Conservation (phyloP, 1,139 yeast genomes). For the Entelexis sorbosivorans region DNA sequence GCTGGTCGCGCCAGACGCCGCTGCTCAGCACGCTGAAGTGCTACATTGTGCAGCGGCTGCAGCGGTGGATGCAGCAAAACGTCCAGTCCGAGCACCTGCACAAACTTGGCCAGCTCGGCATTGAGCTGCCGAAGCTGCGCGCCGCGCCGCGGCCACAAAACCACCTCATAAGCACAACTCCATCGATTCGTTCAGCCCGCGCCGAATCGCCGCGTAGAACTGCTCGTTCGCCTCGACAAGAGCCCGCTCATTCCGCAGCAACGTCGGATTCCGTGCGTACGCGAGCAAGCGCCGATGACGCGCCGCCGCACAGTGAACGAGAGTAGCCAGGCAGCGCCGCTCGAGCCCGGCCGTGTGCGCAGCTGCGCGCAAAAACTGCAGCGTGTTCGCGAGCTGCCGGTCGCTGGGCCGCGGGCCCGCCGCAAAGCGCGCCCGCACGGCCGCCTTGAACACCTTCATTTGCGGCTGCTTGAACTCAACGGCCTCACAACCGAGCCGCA, state of each 20-base stretch:
- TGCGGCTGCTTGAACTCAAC: conserved; percentile 17
- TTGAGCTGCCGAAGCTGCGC: background rate
- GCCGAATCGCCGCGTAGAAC: conserved; percentile 12
- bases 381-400: conserved; percentile 16
- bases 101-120: background rate
- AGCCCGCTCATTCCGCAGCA: background rate
- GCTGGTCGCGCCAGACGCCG: conserved; percentile 10
- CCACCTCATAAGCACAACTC: conserved; percentile 16
- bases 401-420: background rate
- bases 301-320: conserved; percentile 18
- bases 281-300: conserved; percentile 2
- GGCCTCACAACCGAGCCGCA: conserved; percentile 17
- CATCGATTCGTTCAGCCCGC: conserved; percentile 18
- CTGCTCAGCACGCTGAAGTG: background rate
- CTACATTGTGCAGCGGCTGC: background rate
- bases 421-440: conserved; percentile 16
- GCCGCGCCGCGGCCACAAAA: background rate
- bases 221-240: conserved; percentile 12
- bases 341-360: conserved; percentile 22
- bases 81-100: conserved; percentile 2
- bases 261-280: background rate
- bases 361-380: conserved; percentile 22
- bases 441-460: conserved; percentile 9
- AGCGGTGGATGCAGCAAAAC: conserved; percentile 5
- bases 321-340: conserved; percentile 20